Evolutionary conservation across 2,329 filamentous ascomycete genomes (phyloP), one percentile per base, ranked within the genome.

Genomic region (Diplodia intermedia): DNA sequence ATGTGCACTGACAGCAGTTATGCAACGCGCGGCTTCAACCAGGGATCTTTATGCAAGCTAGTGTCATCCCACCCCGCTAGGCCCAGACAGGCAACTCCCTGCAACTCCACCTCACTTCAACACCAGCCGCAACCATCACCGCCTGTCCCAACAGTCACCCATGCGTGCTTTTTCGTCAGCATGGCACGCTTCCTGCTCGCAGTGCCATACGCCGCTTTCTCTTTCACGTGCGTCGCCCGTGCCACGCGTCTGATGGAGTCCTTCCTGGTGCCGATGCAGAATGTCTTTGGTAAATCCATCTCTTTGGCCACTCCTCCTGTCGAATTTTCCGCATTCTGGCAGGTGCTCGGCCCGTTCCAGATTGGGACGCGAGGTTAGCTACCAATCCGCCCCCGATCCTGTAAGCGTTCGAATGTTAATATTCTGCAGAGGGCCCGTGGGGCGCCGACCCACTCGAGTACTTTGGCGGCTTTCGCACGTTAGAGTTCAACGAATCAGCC

Each of bases 371-470:
- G 86, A 84, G 86, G 86, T 84, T 81, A 73, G 81, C 67, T 7
- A 23, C 11, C 20, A 52, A 3, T 26, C 49, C 6, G 15, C 60
- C 60, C 63, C 65, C 70, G 50, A 61, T 62, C 71, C 71, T 61
- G 49, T 43, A 62, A 31, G 26, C n/a, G 29, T 18, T 15, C 14
- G 18, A 20, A 55, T 63, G 49, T 33, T 68, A 52, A 68, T 68
- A 26, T 36, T 29, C 1, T 55, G 36, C 68, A 87, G 86, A 88
- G 77, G 84, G 84, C 26, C 78, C 83, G 31, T 88, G 86, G 86
- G 86, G 86, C 49, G 82, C 86, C 38, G 86, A 88, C 77, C 86
- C 86, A 47, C 77, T 88, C 50, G 85, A 87, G 70, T 76, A 75
- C 66, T 71, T 80, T 65, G 86, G 86, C 52, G 86, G 86, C 52